These are phyloP conservation scores for Pyrenula aspistea DNA, from an alignment of 495 filamentous ascomycete species.

Conservation along the genomic window DNA sequence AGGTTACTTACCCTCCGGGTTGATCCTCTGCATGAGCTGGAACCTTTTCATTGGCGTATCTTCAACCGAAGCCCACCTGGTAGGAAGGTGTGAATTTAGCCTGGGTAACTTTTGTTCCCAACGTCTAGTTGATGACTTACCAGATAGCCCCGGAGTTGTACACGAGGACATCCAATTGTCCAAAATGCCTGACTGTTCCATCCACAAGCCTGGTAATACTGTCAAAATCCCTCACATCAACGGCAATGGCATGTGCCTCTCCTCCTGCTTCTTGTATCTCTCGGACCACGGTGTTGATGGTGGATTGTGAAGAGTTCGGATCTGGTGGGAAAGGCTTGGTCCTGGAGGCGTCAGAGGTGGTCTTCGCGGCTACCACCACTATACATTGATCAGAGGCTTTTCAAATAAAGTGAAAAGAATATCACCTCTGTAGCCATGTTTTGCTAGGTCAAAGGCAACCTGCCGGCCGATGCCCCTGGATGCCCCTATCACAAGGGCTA, in stretches of 20 bases:
- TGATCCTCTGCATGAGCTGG: conserved; percentile 72
- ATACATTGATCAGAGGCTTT: not conserved
- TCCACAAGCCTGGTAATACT: conserved; percentile 53
- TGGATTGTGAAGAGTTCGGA: conserved; percentile 68
- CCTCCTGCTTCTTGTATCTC: conserved; percentile 62
- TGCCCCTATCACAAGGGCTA: conserved; percentile 62
- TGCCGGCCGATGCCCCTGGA: conserved; percentile 72
- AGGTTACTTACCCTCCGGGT: conserved; percentile 58
- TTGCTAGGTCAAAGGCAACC: conserved; percentile 62
- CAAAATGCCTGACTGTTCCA: conserved; percentile 48
- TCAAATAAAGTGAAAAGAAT: not conserved
- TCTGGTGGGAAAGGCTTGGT: conserved; percentile 59
- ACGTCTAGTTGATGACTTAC: too few relatives aligned
- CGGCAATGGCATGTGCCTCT: conserved; percentile 50
- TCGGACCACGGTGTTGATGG: conserved; percentile 70
- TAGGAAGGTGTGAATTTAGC: too few relatives aligned
- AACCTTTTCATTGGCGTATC: conserved; percentile 69
- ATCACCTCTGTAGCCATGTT: conserved; percentile 55
- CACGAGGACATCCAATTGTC: conserved; percentile 57
- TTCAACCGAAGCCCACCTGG: conserved; percentile 57
- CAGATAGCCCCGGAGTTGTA: conserved; percentile 85
- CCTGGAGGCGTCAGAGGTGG: conserved; percentile 48
- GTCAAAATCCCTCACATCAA: conserved; percentile 54
- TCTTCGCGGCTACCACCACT: conserved; percentile 80
- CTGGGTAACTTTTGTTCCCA: too few relatives aligned